Conservation (phyloP, 805 yeast species). For the Ogataea nitratoaversa region DNA sequence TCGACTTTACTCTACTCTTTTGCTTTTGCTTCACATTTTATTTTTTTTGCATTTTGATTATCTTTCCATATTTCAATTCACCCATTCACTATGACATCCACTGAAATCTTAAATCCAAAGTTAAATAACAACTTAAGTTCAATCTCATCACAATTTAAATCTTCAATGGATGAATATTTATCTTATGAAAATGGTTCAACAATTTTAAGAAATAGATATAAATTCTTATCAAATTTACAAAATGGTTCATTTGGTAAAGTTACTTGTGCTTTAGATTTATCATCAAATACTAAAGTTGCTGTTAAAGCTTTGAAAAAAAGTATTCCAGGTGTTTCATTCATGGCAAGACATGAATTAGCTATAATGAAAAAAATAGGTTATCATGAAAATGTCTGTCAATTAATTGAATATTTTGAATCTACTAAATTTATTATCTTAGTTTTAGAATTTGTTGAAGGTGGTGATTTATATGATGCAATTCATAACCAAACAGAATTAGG, state of each 20-base stretch:
- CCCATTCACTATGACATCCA: constrained; percentile 9
- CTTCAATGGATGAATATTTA: constrained; percentile 35
- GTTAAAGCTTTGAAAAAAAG: constrained; percentile 50
- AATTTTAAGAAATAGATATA: constrained; percentile 38
- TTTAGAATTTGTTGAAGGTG: constrained; percentile 61
- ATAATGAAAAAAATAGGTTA: constrained; percentile 38
- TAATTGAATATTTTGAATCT: constrained; percentile 56
- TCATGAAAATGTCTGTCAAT: constrained; percentile 53
- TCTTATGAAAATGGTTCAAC: constrained; percentile 36
- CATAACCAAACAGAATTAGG: constrained; percentile 29
- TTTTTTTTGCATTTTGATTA: too few relatives aligned
- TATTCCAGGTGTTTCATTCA: constrained; percentile 36
- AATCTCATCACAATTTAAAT: constrained; percentile 21
- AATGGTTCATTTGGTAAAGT: constrained; percentile 63
- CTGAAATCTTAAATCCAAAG: constrained; percentile 14
- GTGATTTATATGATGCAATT: constrained; percentile 63
- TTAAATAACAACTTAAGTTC: constrained; percentile 13
- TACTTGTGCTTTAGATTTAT: constrained; percentile 43
- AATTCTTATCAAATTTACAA: constrained; percentile 42
- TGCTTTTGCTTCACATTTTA: too few relatives aligned
- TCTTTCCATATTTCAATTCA: too few relatives aligned
- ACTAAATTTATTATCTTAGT: constrained; percentile 49
- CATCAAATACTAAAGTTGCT: constrained; percentile 38
- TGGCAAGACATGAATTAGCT: constrained; percentile 53
- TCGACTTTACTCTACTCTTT: too few relatives aligned